These are phyloP conservation scores for Pythium utonaiense DNA, from an alignment of 352 stramenopile genomes.

Conservation along the genomic window DNA sequence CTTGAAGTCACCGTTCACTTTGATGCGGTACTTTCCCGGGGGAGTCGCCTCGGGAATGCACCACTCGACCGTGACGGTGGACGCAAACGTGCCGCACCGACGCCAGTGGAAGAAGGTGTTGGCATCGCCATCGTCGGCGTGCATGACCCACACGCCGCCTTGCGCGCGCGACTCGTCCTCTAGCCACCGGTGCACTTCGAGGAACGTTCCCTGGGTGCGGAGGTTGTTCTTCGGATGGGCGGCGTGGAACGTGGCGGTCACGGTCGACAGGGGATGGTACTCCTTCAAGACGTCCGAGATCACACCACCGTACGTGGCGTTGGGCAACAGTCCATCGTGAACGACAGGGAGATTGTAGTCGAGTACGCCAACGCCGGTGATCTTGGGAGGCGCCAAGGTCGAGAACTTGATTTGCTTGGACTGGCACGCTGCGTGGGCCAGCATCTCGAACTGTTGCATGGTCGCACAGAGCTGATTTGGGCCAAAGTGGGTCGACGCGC, in stretches of 20 bases:
- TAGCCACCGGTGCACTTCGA: conserved; percentile 76
- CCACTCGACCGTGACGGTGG: conserved; percentile 70
- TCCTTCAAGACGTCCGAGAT: conserved; percentile 40
- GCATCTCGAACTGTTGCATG: conserved; percentile 74
- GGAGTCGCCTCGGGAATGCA: conserved; percentile 44
- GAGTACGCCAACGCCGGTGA: conserved; percentile 57
- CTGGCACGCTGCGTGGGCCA: conserved; percentile 32
- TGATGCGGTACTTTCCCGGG: conserved; percentile 62
- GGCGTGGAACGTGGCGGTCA: conserved; percentile 63
- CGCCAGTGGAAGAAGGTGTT: conserved; percentile 79
- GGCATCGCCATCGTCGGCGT: conserved; percentile 66
- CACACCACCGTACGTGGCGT: conserved; percentile 49
- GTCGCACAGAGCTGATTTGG: conserved; percentile 81
- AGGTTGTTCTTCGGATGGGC: conserved; percentile 84
- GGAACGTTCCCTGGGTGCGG: conserved; percentile 67
- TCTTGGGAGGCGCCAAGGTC: conserved; percentile 38
- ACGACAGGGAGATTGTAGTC: conserved; percentile 79
- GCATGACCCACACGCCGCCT: conserved; percentile 62
- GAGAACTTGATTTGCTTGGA: conserved; percentile 19
- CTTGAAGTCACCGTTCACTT: conserved; percentile 79
- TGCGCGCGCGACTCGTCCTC: conserved; percentile 27
- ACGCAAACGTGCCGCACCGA: conserved; percentile 66
- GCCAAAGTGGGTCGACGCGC: conserved; percentile 86
- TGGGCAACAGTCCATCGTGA: conserved; percentile 49
- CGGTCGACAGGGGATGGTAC: conserved; percentile 44